These are phyloP conservation scores for Coemansia sp. DNA, from an alignment of 192 early-diverging fungal genomes.

Conservation along the genomic window DNA sequence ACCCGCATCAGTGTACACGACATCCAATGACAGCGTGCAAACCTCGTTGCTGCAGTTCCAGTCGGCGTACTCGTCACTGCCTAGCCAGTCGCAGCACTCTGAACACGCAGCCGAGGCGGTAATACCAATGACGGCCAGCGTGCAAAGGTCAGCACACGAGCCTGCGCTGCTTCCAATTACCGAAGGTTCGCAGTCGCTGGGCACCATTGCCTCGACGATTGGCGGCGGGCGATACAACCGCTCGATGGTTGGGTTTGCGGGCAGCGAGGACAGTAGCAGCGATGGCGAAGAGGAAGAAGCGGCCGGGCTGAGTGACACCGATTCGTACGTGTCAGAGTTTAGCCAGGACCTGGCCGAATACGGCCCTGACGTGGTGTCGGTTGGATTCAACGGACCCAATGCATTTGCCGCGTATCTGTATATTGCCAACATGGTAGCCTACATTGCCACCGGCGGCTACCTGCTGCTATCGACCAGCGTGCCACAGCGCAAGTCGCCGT, in stretches of 20 bases:
- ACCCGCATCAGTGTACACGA: not conserved
- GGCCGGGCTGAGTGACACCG: slow-evolving; percentile 9
- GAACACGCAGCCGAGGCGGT: not conserved
- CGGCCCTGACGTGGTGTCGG: slow-evolving; percentile 9
- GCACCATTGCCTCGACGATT: slow-evolving; percentile 15
- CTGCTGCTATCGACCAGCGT: slow-evolving; percentile 23
- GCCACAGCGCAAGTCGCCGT: slow-evolving; percentile 33
- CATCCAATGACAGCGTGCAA: slow-evolving; percentile 20
- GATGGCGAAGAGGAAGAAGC: slow-evolving; percentile 8
- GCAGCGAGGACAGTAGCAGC: slow-evolving; percentile 9
- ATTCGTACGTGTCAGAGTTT: slow-evolving; percentile 46
- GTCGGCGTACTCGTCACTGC: slow-evolving; percentile 32
- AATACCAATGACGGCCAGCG: not conserved
- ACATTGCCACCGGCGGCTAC: slow-evolving; percentile 14
- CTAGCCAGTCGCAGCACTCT: not conserved
- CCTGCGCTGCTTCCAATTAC: slow-evolving; percentile 24
- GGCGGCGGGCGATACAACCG: not conserved
- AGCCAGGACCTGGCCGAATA: slow-evolving; percentile 44
- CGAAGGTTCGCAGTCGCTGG: slow-evolving; percentile 16
- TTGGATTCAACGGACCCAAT: slow-evolving; percentile 30
- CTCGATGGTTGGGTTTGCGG: slow-evolving; percentile 21
- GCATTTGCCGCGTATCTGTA: slow-evolving; percentile 28
- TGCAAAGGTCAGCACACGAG: slow-evolving; percentile 5
- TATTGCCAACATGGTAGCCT: slow-evolving; percentile 18
- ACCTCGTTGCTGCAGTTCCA: slow-evolving; percentile 16